Evolutionary conservation across 306 rosid genomes (phyloP), one percentile per base, ranked within the genome.

Genomic region (Lablab purpureus): DNA sequence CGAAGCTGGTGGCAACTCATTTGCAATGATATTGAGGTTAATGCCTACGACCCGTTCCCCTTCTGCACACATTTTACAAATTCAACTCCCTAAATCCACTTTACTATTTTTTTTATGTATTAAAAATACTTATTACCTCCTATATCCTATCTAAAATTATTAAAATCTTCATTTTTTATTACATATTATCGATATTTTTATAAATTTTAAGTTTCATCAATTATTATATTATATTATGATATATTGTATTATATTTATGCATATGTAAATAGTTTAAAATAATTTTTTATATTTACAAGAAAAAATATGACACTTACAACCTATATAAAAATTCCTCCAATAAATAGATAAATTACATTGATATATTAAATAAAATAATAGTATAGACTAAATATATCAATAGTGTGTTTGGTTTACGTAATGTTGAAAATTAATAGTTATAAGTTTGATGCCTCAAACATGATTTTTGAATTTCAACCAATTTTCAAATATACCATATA

Each of bases 1-100:
- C 88, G 60, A 10, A 18, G 30, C 36, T 43, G 58, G 47, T 71
- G 89, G 75, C 87, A 60, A 45, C 60, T 13, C 41, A 70, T 25
- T 73, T 47, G 81, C 81, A n/a, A n/a, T n/a, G n/a, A n/a, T n/a
- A n/a, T n/a, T n/a, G n/a, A n/a, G n/a, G n/a, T n/a, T 68, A 15
- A n/a, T 45, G 59, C 18, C 21, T n/a, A 30, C 30, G 76, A 71
- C 64, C 76, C 13, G 32, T n/a, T 66, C 30, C 5, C 2, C 46
- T n/a, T 8, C 22, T 17, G 14, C 47, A 60, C 47, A 60, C 8
- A 56, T 56, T 55, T 23, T 56, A 56, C 34, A 55, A 55, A 8
- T n/a, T 51, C 11, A 46, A 46, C 5, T 46, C 27, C 14, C 63
- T 21, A 10, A 55, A 10, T 55, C 30, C 9, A 21, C 22, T 55